Percentiles rank a stretch among this genome's conserved stretches.
These are phyloP conservation scores for Triglochin maritima DNA, from an alignment of 106 monocot genomes.

Conservation along the genomic window DNA sequence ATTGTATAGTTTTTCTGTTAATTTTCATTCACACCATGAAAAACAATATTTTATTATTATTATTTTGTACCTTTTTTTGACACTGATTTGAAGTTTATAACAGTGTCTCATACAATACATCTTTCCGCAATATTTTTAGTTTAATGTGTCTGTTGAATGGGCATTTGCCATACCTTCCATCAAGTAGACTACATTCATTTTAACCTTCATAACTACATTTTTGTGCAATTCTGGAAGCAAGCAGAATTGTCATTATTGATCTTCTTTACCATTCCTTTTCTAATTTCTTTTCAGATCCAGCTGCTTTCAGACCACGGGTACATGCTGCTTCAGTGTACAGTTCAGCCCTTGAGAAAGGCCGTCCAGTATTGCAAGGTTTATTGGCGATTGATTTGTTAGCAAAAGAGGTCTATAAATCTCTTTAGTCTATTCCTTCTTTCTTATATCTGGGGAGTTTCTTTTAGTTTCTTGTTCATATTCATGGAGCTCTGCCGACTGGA, in stretches of 20 bases:
- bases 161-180: no score
- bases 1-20: no score
- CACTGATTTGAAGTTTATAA: no score
- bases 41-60: no score
- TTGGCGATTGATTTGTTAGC: slow-evolving; percentile 80
- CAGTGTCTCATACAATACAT: no score
- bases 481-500: neutral
- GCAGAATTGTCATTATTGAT: neutral
- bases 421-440: neutral
- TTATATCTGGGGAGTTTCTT: neutral
- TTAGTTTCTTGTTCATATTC: slow-evolving; percentile 5
- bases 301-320: slow-evolving; percentile 84
- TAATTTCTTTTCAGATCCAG: slow-evolving; percentile 51
- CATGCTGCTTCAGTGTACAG: slow-evolving; percentile 48
- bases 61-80: no score
- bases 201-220: no score
- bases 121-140: no score
- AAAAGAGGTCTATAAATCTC: slow-evolving; percentile 54
- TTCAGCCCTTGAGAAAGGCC: slow-evolving; percentile 59
- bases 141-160: no score
- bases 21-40: no score
- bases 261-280: slow-evolving; percentile 1
- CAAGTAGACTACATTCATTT: no score
- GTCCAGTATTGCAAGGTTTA: slow-evolving; percentile 91
- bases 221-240: no score